phyloP scores from a whole-genome alignment of 257 asterid genomes.

The Nicotiana undulata region DNA sequence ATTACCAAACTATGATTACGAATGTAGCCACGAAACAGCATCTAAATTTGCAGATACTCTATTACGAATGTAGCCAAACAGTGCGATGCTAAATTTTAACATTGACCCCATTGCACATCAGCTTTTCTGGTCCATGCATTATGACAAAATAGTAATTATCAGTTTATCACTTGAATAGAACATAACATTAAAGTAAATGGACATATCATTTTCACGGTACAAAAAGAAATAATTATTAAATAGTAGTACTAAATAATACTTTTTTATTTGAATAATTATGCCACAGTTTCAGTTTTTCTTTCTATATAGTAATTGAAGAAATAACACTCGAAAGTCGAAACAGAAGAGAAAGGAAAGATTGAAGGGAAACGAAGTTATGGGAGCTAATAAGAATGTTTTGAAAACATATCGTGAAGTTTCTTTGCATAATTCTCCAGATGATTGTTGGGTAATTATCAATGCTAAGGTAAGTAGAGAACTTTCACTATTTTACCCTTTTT shows the following conservation, averaged over 20 bases:
- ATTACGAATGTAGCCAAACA: background rate
- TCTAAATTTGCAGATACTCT: background rate
- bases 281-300: background rate
- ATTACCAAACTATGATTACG: too few species aligned
- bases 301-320: background rate
- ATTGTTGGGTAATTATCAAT: conserved; percentile 65
- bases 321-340: background rate
- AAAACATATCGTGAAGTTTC: conserved; percentile 40
- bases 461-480: conserved; percentile 37
- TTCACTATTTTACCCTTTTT: background rate
- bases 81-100: background rate
- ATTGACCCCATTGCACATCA: conserved; percentile 1
- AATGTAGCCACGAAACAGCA: background rate
- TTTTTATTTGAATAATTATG: background rate
- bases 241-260: background rate
- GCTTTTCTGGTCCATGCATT: background rate
- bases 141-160: background rate
- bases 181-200: background rate
- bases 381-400: conserved; percentile 19
- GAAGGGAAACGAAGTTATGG: conserved; percentile 22
- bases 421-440: conserved; percentile 41
- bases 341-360: background rate
- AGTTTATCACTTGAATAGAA: background rate
- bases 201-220: background rate
- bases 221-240: background rate